phyloP scores from a whole-genome alignment of 352 stramenopile species.

The Aphanomyces stellatus region DNA sequence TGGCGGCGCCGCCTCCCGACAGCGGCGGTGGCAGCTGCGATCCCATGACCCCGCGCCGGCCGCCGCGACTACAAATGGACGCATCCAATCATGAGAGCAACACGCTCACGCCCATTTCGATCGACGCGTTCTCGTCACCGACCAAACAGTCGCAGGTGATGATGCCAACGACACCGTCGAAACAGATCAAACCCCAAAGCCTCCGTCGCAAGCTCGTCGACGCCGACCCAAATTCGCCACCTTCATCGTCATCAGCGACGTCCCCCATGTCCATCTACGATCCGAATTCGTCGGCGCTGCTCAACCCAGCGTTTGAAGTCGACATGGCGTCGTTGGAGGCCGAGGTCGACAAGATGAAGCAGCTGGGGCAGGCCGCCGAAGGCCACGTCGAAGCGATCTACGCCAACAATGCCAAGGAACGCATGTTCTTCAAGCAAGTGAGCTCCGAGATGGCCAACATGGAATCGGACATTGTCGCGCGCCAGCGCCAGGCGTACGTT shows the following conservation, averaged over 20 bases:
- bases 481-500: background rate
- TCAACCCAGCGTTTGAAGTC: conserved; percentile 12
- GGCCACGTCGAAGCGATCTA: conserved; percentile 17
- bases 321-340: conserved; percentile 9
- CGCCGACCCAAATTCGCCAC: background rate
- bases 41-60: background rate
- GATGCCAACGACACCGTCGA: conserved; percentile 5
- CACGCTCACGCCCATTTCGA: background rate
- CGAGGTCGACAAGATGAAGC: conserved; percentile 17
- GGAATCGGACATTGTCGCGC: conserved; percentile 11
- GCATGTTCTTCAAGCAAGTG: conserved; percentile 3
- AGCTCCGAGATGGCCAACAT: conserved; percentile 16
- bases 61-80: background rate
- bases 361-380: conserved; percentile 5
- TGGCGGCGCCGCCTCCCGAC: background rate
- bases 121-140: background rate
- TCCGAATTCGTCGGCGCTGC: background rate
- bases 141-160: background rate
- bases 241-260: background rate
- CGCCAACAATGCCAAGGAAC: conserved; percentile 16
- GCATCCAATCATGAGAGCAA: background rate
- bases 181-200: background rate
- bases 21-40: background rate
- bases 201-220: conserved; percentile 19
- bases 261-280: background rate